Conservation (phyloP, 139 green algal genomes). For the Tetradesmus lagerheimii region DNA sequence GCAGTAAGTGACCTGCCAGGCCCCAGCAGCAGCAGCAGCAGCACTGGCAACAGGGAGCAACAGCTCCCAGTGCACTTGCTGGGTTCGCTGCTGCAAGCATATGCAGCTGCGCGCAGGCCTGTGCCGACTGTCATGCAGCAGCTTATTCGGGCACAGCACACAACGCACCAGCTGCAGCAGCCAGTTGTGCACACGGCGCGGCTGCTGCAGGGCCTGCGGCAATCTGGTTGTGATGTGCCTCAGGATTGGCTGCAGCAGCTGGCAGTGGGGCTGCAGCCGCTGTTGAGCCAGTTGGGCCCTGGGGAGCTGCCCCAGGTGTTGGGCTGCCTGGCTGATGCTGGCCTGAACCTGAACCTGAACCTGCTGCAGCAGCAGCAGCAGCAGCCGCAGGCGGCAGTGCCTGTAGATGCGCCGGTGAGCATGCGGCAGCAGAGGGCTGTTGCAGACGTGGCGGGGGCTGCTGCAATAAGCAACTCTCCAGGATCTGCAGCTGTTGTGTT, state of each 20-base stretch:
- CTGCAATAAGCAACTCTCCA: too few species aligned
- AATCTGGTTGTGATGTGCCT: not conserved
- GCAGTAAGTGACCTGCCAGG: not conserved
- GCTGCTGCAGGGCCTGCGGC: not conserved
- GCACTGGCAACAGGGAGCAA: not conserved
- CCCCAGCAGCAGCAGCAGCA: not conserved
- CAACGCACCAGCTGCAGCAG: not conserved
- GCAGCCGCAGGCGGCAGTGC: constrained; percentile 15
- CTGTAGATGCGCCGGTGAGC: not conserved
- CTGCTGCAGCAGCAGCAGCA: constrained; percentile 38
- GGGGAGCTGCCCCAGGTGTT: constrained; percentile 19
- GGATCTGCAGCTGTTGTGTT: not conserved
- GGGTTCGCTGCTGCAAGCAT: constrained; percentile 13
- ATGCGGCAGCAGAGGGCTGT: constrained; percentile 19
- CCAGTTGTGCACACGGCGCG: not conserved
- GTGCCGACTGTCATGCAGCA: constrained; percentile 1
- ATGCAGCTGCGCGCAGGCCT: not conserved
- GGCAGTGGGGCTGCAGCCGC: not conserved
- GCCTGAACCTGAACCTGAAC: not conserved
- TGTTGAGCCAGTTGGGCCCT: not conserved
- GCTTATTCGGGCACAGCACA: not conserved
- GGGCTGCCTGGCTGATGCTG: not conserved
- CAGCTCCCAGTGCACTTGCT: not conserved
- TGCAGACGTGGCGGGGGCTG: not conserved
- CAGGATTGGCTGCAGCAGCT: constrained; percentile 26